phyloP scores from a whole-genome alignment of 176 grass and related monocot genomes.

The Eleusine indica region DNA sequence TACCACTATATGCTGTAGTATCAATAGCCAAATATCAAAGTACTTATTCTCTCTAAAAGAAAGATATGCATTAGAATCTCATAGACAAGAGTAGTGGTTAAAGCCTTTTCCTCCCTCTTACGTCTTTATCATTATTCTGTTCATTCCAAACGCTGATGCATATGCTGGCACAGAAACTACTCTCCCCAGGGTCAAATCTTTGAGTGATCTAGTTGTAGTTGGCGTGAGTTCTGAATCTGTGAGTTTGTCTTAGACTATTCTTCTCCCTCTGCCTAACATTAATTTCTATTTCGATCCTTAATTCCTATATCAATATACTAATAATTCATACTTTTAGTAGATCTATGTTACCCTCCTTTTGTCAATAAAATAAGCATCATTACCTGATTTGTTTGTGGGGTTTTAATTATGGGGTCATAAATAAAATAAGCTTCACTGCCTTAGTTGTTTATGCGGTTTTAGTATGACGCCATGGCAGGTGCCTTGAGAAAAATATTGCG shows the following conservation, averaged over 20 bases:
- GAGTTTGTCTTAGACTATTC: background rate
- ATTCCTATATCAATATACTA: background rate
- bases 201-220: background rate
- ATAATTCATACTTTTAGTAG: background rate
- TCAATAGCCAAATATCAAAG: background rate
- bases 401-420: background rate
- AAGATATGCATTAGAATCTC: slow-evolving; percentile 13
- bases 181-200: background rate
- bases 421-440: background rate
- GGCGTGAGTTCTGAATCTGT: background rate
- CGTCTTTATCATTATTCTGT: slow-evolving; percentile 1
- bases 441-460: background rate
- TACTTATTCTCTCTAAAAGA: background rate
- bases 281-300: background rate
- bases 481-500: background rate
- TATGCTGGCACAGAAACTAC: background rate
- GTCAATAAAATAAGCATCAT: background rate
- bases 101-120: background rate
- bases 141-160: slow-evolving; percentile 6
- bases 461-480: background rate
- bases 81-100: slow-evolving; percentile 22
- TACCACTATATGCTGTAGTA: background rate
- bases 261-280: background rate
- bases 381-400: background rate
- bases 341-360: background rate